phyloP scores from a whole-genome alignment of 2,329 filamentous ascomycete genomes.

The Verticillium dahliae region DNA sequence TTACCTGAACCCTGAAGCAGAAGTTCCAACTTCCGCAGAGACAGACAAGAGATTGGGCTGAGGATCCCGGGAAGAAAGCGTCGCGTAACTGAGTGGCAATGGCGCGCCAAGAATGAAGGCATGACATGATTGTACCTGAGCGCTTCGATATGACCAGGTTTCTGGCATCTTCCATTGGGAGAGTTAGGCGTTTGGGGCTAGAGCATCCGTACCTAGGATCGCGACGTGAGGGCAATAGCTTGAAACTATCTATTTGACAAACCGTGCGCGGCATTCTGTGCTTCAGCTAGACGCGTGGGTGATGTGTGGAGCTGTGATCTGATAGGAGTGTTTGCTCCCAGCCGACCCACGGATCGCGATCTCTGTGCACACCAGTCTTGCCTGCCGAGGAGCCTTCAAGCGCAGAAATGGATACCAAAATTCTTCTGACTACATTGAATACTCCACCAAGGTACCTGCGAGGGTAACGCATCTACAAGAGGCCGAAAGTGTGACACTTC shows the following conservation, averaged over 20 bases:
- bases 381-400: neutral
- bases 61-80: constrained; percentile 1
- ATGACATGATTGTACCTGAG: neutral
- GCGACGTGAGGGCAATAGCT: neutral
- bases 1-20: constrained; percentile 73
- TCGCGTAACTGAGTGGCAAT: neutral
- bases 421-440: neutral
- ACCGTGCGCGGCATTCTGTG: neutral
- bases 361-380: neutral
- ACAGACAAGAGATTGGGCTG: constrained; percentile 42
- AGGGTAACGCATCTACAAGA: neutral
- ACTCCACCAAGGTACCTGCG: constrained; percentile 4
- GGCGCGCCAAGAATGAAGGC: neutral
- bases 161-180: neutral
- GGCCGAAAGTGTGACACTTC: neutral
- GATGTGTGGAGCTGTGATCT: neutral
- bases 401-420: too few species aligned
- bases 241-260: neutral
- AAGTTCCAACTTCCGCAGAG: constrained; percentile 45
- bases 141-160: neutral
- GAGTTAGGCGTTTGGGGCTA: constrained; percentile 7
- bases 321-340: constrained; percentile 4
- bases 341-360: neutral
- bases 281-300: neutral
- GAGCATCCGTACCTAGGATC: constrained; percentile 2